A percentile compares a stretch with the other conserved stretches of the same genome.
Evolutionary conservation across 805 yeast genomes (phyloP).

Genomic region (Cyberlindnera amylophila): DNA sequence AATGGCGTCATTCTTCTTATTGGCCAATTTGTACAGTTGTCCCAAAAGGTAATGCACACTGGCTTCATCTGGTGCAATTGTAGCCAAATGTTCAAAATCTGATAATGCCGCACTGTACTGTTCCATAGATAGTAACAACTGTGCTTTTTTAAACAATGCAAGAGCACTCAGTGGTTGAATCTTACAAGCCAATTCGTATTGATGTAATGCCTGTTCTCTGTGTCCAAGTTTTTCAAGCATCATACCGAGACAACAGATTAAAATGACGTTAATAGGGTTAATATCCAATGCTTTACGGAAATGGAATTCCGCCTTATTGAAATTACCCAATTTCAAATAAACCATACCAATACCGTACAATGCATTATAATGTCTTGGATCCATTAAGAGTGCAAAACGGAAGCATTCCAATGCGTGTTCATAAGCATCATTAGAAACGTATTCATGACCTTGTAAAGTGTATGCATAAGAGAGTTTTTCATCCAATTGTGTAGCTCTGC

Average conservation of each 20-base stretch:
- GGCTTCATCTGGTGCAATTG: constrained; percentile 91
- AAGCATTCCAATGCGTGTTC: constrained; percentile 85
- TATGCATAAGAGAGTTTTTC: constrained; percentile 80
- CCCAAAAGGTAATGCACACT: constrained; percentile 89
- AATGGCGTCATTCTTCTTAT: constrained; percentile 73
- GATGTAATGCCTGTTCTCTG: constrained; percentile 67
- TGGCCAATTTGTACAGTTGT: constrained; percentile 73
- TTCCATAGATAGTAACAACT: constrained; percentile 67
- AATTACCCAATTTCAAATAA: constrained; percentile 79
- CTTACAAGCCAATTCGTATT: constrained; percentile 78
- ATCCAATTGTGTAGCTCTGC: constrained; percentile 67
- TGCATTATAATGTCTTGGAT: constrained; percentile 86
- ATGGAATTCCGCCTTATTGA: constrained; percentile 77
- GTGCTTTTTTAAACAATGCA: constrained; percentile 86
- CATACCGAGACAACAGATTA: constrained; percentile 92
- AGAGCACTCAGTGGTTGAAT: constrained; percentile 83
- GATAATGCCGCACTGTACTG: constrained; percentile 67
- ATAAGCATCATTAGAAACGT: constrained; percentile 80
- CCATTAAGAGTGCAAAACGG: constrained; percentile 70
- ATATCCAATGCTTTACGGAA: constrained; percentile 84
- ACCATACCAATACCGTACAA: constrained; percentile 96
- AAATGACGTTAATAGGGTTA: constrained; percentile 85
- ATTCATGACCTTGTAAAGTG: constrained; percentile 92
- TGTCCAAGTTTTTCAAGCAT: constrained; percentile 75
- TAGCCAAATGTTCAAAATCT: constrained; percentile 68